Evolutionary conservation across 441 rosid genomes (phyloP).

Genomic region (Bruguiera hainesii): DNA sequence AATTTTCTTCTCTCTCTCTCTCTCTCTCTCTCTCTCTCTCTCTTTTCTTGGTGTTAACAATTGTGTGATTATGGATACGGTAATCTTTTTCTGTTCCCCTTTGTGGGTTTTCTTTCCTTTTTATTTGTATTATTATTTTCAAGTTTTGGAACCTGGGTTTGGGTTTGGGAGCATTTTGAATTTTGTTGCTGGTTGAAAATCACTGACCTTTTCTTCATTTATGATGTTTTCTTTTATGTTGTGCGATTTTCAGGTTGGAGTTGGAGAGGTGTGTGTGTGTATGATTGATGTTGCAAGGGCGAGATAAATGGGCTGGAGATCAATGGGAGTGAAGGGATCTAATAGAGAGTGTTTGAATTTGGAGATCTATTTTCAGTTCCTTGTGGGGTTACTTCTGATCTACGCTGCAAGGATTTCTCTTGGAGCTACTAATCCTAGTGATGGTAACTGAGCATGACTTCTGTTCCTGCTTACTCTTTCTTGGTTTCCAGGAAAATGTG

Average conservation of each 20-base stretch:
- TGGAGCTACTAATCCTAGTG: conserved; percentile 66
- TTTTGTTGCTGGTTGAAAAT: conserved; percentile 18
- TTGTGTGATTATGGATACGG: too few species aligned
- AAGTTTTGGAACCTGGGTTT: conserved; percentile 23
- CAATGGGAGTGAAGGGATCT: conserved; percentile 66
- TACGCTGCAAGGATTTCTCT: conserved; percentile 47
- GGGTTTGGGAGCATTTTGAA: background rate
- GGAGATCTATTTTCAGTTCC: conserved; percentile 45
- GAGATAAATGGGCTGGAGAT: conserved; percentile 23
- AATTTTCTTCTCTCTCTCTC: background rate
- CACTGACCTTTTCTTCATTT: conserved; percentile 11
- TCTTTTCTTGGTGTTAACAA: conserved; percentile 7
- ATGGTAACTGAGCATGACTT: conserved; percentile 48
- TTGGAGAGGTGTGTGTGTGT: conserved; percentile 35
- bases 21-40: background rate
- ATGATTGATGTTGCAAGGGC: conserved; percentile 29
- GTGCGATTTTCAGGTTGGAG: conserved; percentile 43
- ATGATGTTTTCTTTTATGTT: conserved; percentile 1
- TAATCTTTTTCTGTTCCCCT: background rate
- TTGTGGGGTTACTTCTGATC: conserved; percentile 53
- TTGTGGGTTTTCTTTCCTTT: background rate
- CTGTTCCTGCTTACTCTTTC: conserved; percentile 8
- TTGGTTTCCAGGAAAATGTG: conserved; percentile 23
- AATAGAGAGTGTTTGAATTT: conserved; percentile 27
- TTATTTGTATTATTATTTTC: background rate